Base-by-base conservation (phyloP, 2,329 filamentous ascomycete genomes). In the Stylonectria norvegica region DNA sequence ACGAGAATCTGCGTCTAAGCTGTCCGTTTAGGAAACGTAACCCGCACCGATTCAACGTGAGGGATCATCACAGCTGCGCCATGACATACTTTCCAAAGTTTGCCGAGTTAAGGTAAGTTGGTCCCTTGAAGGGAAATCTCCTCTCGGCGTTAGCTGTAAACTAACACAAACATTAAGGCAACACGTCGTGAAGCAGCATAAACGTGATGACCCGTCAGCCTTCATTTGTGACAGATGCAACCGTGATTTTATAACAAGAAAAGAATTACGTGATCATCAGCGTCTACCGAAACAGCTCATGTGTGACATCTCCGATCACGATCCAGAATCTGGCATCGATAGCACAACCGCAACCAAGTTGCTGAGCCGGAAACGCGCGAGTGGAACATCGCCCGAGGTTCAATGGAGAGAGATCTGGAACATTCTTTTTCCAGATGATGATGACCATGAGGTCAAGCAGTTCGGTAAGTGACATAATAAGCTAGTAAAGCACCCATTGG, bases 21-120 rank as follows among this genome's bases (percentile, higher is more conserved):
- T 72, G 69, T 40, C 69, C 69, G 1, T 72, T 65, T 28, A 58
- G 69, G 20, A 70, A 69, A 49, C 59, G 69, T 10, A 71, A 72
- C 29, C 67, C 69, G 1, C 57, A 60, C 22, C 62, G 68, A 2
- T 72, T 72, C 49, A 72, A 72, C 23, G 65, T 72, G 30, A 60
- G 69, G 4, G 69, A 72, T 30, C 64, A 71, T 25, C 64, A 71
- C 36, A 61, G 59, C 15, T 72, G 69, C 43, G 67, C 69, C 12
- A 67, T 67, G 59, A 68, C 62, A 0, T 67, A 66, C 20, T 71
- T 71, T 25, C 59, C 59, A 5, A 68, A 68, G 5, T 65, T 71
- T 34, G 57, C 63, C 3, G 67, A 69, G 34, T 42, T 72, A 2
- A 63, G 62, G 66, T 68, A 23, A 28, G 55, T 30, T 14, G 22